phyloP scores from a whole-genome alignment of 1,284 basidiomycete species.

The Puccinia sorghi region DNA sequence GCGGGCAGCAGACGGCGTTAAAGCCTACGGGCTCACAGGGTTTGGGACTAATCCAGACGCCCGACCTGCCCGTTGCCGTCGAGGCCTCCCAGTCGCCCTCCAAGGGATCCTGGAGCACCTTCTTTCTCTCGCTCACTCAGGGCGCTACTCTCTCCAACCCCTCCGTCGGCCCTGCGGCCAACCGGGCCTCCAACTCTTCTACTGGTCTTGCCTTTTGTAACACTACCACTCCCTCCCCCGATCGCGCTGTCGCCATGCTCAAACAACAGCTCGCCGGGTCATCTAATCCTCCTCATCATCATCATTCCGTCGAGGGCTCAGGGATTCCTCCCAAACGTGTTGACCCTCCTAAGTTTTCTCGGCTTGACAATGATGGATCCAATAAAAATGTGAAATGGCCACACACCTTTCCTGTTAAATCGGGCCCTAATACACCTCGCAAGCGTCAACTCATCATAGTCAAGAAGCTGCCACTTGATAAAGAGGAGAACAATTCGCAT shows the following conservation, averaged over 20 bases:
- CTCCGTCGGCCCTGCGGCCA: background rate
- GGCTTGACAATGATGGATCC: background rate
- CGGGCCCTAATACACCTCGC: background rate
- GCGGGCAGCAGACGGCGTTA: background rate
- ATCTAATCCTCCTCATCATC: background rate
- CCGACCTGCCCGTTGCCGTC: constrained; percentile 8
- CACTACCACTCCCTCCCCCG: constrained; percentile 23
- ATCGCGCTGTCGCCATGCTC: constrained; percentile 40
- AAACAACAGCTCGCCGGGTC: constrained; percentile 29
- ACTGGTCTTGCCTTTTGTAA: constrained; percentile 2
- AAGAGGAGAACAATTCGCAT: background rate
- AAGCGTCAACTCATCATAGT: background rate
- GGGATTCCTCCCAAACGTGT: background rate
- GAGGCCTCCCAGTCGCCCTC: constrained; percentile 44
- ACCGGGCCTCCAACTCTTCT: constrained; percentile 8
- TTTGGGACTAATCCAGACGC: background rate
- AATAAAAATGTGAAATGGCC: background rate
- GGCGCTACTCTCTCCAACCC: constrained; percentile 23
- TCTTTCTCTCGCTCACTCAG: constrained; percentile 39
- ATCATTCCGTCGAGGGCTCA: constrained; percentile 4
- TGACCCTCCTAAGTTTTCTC: background rate
- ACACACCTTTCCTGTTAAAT: background rate
- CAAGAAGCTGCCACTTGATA: constrained; percentile 1
- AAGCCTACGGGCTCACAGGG: background rate
- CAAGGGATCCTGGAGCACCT: constrained; percentile 39